Evolutionary conservation across 2,329 filamentous ascomycete species (phyloP).

Genomic region (Sclerotinia sclerotiorum): DNA sequence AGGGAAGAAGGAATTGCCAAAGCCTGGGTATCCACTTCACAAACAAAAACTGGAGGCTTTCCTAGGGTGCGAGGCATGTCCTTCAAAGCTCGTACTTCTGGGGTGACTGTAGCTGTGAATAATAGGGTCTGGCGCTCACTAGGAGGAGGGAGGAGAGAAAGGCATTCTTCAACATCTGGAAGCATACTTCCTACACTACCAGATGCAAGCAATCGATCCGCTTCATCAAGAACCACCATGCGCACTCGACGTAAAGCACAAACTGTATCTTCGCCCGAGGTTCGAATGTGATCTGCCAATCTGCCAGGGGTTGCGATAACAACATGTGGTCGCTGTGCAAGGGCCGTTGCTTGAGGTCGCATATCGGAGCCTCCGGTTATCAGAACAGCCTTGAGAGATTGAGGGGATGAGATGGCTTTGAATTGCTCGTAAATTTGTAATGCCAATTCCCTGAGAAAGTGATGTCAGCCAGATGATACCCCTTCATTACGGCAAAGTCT

Average conservation of each 20-base stretch:
- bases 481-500: slow-evolving; percentile 21
- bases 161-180: slow-evolving; percentile 35
- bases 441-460: slow-evolving; percentile 70
- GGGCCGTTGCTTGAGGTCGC: slow-evolving; percentile 81
- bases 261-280: slow-evolving; percentile 87
- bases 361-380: slow-evolving; percentile 93
- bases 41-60: slow-evolving; percentile 79
- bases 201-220: slow-evolving; percentile 85
- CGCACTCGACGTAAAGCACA: slow-evolving; percentile 74
- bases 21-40: slow-evolving; percentile 75
- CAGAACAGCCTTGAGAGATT: slow-evolving; percentile 83
- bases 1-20: slow-evolving; percentile 80
- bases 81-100: slow-evolving; percentile 85
- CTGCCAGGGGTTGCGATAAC: slow-evolving; percentile 93
- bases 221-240: slow-evolving; percentile 93
- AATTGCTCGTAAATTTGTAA: slow-evolving; percentile 97
- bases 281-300: slow-evolving; percentile 88
- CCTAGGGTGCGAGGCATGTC: slow-evolving; percentile 67
- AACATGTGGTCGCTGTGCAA: slow-evolving; percentile 80
- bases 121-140: slow-evolving; percentile 84
- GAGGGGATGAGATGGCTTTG: slow-evolving; percentile 84
- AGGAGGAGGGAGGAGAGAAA: slow-evolving; percentile 76
- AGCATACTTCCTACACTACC: slow-evolving; percentile 23
- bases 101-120: slow-evolving; percentile 94
- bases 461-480: slow-evolving; percentile 26